Evolutionary conservation across 345 rosid species (phyloP).

Genomic region (Ricinus communis): DNA sequence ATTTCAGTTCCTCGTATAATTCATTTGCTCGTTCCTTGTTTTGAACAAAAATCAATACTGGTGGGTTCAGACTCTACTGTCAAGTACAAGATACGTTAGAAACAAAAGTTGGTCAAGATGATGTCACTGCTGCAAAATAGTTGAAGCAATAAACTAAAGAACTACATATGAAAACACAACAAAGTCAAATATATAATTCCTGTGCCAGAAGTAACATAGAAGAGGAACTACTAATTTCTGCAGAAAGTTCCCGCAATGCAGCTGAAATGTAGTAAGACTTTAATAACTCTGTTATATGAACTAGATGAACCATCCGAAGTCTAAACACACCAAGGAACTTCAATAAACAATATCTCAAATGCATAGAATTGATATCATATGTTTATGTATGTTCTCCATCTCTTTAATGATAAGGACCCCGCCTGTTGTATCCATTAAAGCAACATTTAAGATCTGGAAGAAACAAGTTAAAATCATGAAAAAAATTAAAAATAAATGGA

Average conservation of each 20-base stretch:
- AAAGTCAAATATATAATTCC: background rate
- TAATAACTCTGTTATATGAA: too few relatives aligned
- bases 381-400: background rate
- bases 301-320: too few relatives aligned
- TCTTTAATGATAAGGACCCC: background rate
- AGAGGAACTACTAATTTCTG: background rate
- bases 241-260: background rate
- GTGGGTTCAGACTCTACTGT: slow-evolving; percentile 87
- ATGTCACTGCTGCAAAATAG: slow-evolving; percentile 6
- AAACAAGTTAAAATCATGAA: background rate
- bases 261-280: too few relatives aligned
- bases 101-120: slow-evolving; percentile 28
- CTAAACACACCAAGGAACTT: background rate
- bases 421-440: background rate
- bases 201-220: background rate
- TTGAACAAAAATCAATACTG: slow-evolving; percentile 85
- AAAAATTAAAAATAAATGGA: slow-evolving; percentile 1
- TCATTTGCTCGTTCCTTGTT: slow-evolving; percentile 89
- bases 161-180: background rate
- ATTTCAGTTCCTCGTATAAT: slow-evolving; percentile 73
- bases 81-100: slow-evolving; percentile 31
- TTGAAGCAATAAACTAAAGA: background rate
- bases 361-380: background rate
- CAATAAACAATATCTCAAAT: background rate
- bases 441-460: background rate